Percentiles rank a stretch among this genome's conserved stretches.
These are phyloP conservation scores for Pseudogymnoascus sp. DNA, from an alignment of 2,329 filamentous ascomycete genomes.

Conservation along the genomic window DNA sequence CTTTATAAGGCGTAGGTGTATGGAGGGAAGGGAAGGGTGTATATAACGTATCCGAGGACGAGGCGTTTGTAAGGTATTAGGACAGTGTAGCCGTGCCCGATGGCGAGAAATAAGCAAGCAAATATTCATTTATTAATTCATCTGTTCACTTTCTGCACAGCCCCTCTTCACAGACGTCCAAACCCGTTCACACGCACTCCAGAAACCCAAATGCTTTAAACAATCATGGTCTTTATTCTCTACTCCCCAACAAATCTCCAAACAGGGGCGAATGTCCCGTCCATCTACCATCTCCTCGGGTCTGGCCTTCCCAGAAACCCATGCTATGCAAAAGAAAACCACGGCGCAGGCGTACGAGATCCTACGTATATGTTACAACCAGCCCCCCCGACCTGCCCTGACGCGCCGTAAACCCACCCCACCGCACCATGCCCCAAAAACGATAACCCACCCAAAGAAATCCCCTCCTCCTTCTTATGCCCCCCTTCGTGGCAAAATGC, in stretches of 20 bases:
- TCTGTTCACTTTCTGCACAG: not conserved
- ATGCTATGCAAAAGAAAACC: not conserved
- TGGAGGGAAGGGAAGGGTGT: not conserved
- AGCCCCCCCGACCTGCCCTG: not conserved
- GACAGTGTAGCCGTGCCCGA: not conserved
- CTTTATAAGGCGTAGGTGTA: conserved; percentile 71
- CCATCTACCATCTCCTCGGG: not conserved
- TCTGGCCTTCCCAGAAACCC: not conserved
- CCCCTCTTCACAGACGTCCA: no score
- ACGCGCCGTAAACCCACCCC: not conserved
- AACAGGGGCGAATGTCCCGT: not conserved
- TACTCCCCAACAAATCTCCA: not conserved
- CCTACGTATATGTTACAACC: conserved; percentile 2
- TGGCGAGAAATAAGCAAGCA: not conserved
- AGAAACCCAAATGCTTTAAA: not conserved
- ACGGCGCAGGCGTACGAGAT: conserved; percentile 2
- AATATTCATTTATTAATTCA: not conserved
- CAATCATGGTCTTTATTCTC: not conserved
- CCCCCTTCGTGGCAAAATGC: not conserved
- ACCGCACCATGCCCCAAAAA: not conserved
- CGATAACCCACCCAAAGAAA: not conserved
- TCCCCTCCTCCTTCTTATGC: not conserved
- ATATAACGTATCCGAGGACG: not conserved
- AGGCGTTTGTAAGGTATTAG: not conserved
- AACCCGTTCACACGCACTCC: not conserved